Percentiles rank a stretch among this genome's conserved stretches.
These are phyloP conservation scores for Urochloa ruziziensis DNA, from an alignment of 176 grass and related monocot species.

Conservation along the genomic window DNA sequence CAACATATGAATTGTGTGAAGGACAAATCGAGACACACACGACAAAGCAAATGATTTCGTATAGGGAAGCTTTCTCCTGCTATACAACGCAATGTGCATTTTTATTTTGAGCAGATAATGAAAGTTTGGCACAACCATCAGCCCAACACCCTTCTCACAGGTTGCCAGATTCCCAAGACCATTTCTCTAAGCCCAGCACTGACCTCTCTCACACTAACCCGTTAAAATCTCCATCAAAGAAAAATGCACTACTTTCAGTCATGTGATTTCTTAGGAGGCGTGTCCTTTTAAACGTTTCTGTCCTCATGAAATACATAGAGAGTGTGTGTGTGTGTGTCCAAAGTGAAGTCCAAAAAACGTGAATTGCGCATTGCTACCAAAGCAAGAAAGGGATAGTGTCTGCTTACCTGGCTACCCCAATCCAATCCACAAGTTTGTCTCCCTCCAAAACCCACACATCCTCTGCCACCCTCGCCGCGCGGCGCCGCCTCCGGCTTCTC, in stretches of 20 bases:
- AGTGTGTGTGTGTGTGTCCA: neutral
- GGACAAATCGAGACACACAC: neutral
- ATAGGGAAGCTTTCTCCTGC: neutral
- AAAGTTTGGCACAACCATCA: no score
- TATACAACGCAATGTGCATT: neutral
- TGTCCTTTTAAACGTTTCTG: no score
- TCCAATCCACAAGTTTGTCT: slow-evolving; percentile 31
- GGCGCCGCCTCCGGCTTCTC: neutral
- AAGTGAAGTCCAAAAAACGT: neutral
- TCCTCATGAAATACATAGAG: neutral
- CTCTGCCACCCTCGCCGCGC: slow-evolving; percentile 30
- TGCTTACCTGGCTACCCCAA: neutral
- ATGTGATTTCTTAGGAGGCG: neutral
- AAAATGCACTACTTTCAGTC: neutral
- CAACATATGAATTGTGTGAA: neutral
- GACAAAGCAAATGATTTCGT: neutral
- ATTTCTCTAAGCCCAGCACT: no score
- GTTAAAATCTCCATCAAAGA: neutral
- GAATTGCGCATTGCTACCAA: no score
- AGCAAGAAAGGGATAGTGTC: neutral
- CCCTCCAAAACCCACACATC: slow-evolving; percentile 48
- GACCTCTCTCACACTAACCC: no score
- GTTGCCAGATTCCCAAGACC: no score
- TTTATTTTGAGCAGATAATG: neutral
- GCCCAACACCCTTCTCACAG: no score